Evolutionary conservation across 1,139 yeast species (phyloP), one percentile per base, ranked within the genome.

Genomic region (Yamadazyma triangularis): DNA sequence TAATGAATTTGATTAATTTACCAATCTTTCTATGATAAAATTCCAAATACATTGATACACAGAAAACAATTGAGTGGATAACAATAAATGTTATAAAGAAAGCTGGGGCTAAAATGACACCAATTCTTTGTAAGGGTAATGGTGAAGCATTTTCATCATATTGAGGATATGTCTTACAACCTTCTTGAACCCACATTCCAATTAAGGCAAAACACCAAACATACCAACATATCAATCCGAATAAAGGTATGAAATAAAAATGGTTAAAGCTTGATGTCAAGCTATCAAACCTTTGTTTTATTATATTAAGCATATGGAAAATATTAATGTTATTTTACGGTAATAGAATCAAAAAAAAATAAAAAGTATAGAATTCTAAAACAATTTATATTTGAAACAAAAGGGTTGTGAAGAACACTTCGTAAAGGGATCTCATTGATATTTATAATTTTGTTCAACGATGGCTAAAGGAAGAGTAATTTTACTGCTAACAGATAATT

Each of bases 11-110:
- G 40, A 56, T 55, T 33, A 56, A 47, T 43, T 56, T 55, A 15
- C 61, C 60, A 30, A 55, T 55, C 37, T 51, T 52, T 23, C 61
- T 46, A 35, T 55, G 61, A 47, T 54, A 55, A 40, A 45, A 55
- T 31, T 55, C 60, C 32, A 56, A 45, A 35, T 51, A 56, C 44
- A 54, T 53, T 25, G 56, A 51, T 15, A 44, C 25, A 25, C 57
- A 51, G 34, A 54, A 56, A 4, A 51, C 49, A 11, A 54, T 35
- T 2, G 56, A 44, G 33, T 56, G 60, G 21, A 55, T 48, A 6
- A 47, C 44, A 7, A 50, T 36, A 33, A 55, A 55, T 2, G 49
- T 32, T 13, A 52, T 26, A 36, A 53, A 55, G 40, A 55, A 53
- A 2, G 41, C 56, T 3, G 60, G 60, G 13, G 38, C 41, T 28